Base-by-base conservation (phyloP, 129 eudicot species). In the Ambrosia trifida region DNA sequence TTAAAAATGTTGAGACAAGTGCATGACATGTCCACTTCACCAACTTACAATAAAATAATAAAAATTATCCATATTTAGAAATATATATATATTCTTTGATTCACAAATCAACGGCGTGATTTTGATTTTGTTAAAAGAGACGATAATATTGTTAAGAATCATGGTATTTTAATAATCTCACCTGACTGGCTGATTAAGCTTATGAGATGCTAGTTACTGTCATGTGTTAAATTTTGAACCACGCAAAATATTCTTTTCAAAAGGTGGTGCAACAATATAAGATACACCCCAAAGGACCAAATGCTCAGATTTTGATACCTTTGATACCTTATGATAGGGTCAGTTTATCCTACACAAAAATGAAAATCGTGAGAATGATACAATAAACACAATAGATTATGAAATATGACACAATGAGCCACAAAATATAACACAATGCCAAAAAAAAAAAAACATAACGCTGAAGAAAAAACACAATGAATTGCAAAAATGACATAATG, bases 11-110 rank as follows among this genome's bases (percentile, higher is more conserved):
- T 54, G 52, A 28, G 24, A 11, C 56, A 54, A 18, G 66, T 41
- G 64, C 6, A 70, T 54, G 75, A 38, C 75, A 40, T 54, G 40
- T 8, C 53, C 75, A 70, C 75, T 70, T 36, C 28, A 59, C 71
- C 72, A 50, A 24, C 68, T 62, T 24, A 75, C 4, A 58, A 74
- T 40, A 32, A 44, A 74, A 54, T 50, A 13, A 3, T 14, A 14
- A 75, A 12, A 50, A 72, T 64, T 69, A n/a, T 72, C 36, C 33
- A 59, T n/a, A 62, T 36, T 14, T 44, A 19, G 32, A 11, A 8
- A 53, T 53, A 53, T 40, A 40, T 40, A 40, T 5, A 18, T 18
- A 51, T 7, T 17, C 10, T 50, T 50, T 36, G 41, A 36, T 36
- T 36, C 41, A 50, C 18, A 50, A 50, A 50, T 50, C 28, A 50